A percentile compares a stretch with the other conserved stretches of the same genome.
Evolutionary conservation across 2,329 filamentous ascomycete species (phyloP).

Genomic region (Claviceps fusiformis): DNA sequence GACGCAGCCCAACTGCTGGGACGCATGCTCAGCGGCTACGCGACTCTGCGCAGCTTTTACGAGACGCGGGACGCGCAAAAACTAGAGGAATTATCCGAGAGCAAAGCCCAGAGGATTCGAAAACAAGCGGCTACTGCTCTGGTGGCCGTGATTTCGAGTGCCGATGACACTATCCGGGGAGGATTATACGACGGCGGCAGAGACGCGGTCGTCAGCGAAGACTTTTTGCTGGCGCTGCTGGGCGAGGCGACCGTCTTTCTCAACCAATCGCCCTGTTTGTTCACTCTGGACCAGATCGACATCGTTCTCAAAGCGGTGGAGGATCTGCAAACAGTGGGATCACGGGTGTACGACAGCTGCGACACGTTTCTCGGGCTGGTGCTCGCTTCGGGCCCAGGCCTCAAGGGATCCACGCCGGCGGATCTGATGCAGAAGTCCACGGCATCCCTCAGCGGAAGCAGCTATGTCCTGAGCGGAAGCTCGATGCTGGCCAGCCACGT

Average conservation of each 20-base stretch:
- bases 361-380: slow-evolving; percentile 69
- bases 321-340: slow-evolving; percentile 62
- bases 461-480: slow-evolving; percentile 60
- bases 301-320: slow-evolving; percentile 64
- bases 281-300: slow-evolving; percentile 61
- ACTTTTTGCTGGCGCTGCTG: slow-evolving; percentile 70
- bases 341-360: slow-evolving; percentile 58
- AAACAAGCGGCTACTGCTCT: slow-evolving; percentile 60
- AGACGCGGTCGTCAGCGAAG: slow-evolving; percentile 75
- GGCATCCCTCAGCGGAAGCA: slow-evolving; percentile 39
- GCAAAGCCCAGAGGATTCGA: slow-evolving; percentile 44
- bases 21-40: slow-evolving; percentile 80
- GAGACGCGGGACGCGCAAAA: slow-evolving; percentile 55
- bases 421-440: slow-evolving; percentile 51
- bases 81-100: slow-evolving; percentile 14
- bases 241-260: slow-evolving; percentile 74
- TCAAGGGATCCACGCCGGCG: slow-evolving; percentile 47
- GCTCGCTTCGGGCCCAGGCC: slow-evolving; percentile 53
- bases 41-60: slow-evolving; percentile 81
- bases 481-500: slow-evolving; percentile 54
- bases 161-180: slow-evolving; percentile 81
- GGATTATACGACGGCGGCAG: slow-evolving; percentile 73
- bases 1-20: slow-evolving; percentile 75
- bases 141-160: slow-evolving; percentile 70
- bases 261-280: slow-evolving; percentile 37